A percentile compares a stretch with the other conserved stretches of the same genome.
These are phyloP conservation scores for Tuctoria greenei DNA, from an alignment of 176 grass and related monocot species.

Conservation along the genomic window DNA sequence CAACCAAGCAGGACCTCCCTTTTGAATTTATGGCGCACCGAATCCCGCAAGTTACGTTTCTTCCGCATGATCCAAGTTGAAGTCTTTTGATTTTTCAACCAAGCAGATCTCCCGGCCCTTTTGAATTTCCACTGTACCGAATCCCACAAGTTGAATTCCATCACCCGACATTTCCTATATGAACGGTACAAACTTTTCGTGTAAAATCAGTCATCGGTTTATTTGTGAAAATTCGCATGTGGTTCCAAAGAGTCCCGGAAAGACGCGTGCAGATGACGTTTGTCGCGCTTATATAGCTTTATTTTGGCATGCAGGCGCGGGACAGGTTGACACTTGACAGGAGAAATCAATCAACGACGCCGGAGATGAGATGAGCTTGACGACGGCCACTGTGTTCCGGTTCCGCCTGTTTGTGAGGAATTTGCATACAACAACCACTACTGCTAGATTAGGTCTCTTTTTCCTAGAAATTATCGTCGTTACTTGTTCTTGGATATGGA, in stretches of 20 bases:
- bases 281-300: not conserved
- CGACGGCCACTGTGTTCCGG: not conserved
- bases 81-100: too few relatives aligned
- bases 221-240: not conserved
- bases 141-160: too few relatives aligned
- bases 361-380: not conserved
- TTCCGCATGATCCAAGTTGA: too few relatives aligned
- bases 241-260: not conserved
- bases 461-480: not conserved
- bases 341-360: not conserved
- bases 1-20: not conserved
- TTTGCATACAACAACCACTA: not conserved
- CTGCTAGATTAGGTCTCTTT: not conserved
- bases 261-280: not conserved
- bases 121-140: too few relatives aligned
- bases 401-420: not conserved
- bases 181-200: not conserved
- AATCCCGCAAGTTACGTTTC: too few relatives aligned
- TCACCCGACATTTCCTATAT: too few relatives aligned
- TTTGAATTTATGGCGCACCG: not conserved
- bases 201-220: not conserved
- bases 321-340: constrained; percentile 12
- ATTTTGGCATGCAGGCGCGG: too few relatives aligned
- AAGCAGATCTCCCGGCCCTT: too few relatives aligned
- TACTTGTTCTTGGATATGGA: not conserved